These are phyloP conservation scores for Pichia cabralensis DNA, from an alignment of 805 yeast species.

Conservation along the genomic window DNA sequence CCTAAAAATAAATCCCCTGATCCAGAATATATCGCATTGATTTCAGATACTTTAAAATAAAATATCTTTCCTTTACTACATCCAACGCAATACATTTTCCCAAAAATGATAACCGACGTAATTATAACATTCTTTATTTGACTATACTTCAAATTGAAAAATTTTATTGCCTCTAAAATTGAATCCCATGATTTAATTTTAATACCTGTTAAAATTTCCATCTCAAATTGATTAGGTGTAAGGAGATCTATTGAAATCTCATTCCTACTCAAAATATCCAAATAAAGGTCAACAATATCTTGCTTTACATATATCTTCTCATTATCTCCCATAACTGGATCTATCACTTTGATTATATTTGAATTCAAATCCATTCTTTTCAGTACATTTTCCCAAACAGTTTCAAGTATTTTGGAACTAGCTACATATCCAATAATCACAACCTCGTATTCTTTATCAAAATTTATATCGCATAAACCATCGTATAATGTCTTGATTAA, in stretches of 20 bases:
- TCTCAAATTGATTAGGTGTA: conserved; percentile 71
- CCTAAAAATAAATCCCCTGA: conserved; percentile 69
- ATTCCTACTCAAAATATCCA: conserved; percentile 32
- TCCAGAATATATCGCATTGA: conserved; percentile 59
- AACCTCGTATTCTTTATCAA: conserved; percentile 47
- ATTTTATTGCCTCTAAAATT: conserved; percentile 29
- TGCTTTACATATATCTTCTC: conserved; percentile 69
- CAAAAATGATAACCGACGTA: conserved; percentile 39
- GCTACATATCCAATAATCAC: conserved; percentile 78
- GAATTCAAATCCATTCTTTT: conserved; percentile 11
- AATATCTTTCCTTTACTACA: conserved; percentile 22
- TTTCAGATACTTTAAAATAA: conserved; percentile 33
- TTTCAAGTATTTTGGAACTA: conserved; percentile 41
- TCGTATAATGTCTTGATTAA: conserved; percentile 39
- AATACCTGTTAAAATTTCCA: conserved; percentile 47
- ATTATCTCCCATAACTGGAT: conserved; percentile 90
- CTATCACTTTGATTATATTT: conserved; percentile 49
- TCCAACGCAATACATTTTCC: conserved; percentile 33
- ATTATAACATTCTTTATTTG: conserved; percentile 44
- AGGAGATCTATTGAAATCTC: conserved; percentile 32
- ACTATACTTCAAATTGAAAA: conserved; percentile 33
- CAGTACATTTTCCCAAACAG: conserved; percentile 29
- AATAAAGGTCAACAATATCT: conserved; percentile 43
- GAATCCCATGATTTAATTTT: conserved; percentile 30
- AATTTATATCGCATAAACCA: conserved; percentile 38